Evolutionary conservation across 192 early-diverging fungal genomes (phyloP).

Genomic region (Rhizophlyctis rosea): DNA sequence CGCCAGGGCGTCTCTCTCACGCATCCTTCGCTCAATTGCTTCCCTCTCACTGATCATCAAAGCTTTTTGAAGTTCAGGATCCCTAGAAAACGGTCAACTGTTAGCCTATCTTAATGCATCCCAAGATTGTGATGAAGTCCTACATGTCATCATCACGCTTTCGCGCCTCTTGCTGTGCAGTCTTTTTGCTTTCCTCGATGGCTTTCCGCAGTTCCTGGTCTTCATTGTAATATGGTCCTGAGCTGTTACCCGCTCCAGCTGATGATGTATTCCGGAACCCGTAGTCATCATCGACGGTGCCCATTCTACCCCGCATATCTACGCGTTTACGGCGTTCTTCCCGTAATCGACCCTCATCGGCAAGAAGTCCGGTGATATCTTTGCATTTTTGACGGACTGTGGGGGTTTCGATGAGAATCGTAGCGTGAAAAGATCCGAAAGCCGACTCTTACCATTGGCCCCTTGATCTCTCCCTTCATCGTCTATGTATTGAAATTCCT

Average conservation of each 20-base stretch:
- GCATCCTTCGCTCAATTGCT: slow-evolving; percentile 26
- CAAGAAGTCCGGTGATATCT: slow-evolving; percentile 77
- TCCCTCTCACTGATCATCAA: slow-evolving; percentile 46
- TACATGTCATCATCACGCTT: slow-evolving; percentile 21
- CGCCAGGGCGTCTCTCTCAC: slow-evolving; percentile 19
- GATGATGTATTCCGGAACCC: slow-evolving; percentile 33
- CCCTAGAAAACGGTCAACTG: slow-evolving; percentile 11
- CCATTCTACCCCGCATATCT: slow-evolving; percentile 65
- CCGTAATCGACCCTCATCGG: slow-evolving; percentile 73
- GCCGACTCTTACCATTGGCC: slow-evolving; percentile 62
- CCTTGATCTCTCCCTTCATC: slow-evolving; percentile 91
- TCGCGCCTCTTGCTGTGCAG: slow-evolving; percentile 54
- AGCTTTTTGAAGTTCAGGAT: slow-evolving; percentile 44
- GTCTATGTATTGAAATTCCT: slow-evolving; percentile 95
- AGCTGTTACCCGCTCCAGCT: slow-evolving; percentile 17
- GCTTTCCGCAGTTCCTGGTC: slow-evolving; percentile 78
- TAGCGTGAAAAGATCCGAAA: neutral
- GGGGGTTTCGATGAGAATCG: slow-evolving; percentile 5
- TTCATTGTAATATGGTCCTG: slow-evolving; percentile 59
- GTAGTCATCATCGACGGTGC: slow-evolving; percentile 15
- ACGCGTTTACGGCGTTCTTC: slow-evolving; percentile 69
- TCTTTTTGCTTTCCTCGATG: slow-evolving; percentile 76
- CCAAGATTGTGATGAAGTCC: neutral
- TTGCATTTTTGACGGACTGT: slow-evolving; percentile 91
- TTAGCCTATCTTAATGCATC: neutral